Conservation (phyloP, 2,329 filamentous ascomycete species). For the Venturia carpophila region DNA sequence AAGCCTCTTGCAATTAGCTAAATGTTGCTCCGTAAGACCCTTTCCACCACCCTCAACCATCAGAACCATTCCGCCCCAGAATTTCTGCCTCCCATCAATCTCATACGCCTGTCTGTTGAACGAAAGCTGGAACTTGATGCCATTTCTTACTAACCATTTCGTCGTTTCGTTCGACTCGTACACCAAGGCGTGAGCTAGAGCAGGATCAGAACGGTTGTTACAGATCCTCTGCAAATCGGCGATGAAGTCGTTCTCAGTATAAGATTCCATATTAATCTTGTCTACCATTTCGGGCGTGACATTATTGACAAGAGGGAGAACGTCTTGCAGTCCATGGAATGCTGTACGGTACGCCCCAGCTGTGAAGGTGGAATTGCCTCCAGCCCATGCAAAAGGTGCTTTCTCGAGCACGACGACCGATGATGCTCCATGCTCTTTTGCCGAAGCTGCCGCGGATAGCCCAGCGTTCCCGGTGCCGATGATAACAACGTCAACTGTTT, state of each 20-base stretch:
- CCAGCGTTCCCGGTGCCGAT: too few relatives aligned
- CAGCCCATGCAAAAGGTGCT: too few relatives aligned
- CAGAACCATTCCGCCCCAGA: constrained; percentile 59
- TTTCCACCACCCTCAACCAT: constrained; percentile 54
- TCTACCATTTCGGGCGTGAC: too few relatives aligned
- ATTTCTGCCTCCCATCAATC: constrained; percentile 52
- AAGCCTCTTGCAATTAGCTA: constrained; percentile 35
- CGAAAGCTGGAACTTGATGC: constrained; percentile 49
- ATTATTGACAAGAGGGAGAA: too few relatives aligned
- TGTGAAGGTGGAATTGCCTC: too few relatives aligned
- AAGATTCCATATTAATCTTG: too few relatives aligned
- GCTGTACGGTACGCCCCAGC: too few relatives aligned
- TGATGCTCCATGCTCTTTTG: too few relatives aligned
- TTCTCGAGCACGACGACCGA: too few relatives aligned
- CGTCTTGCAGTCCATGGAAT: too few relatives aligned
- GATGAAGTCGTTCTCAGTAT: constrained; percentile 40
- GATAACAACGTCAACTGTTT: too few relatives aligned
- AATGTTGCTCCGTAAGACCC: constrained; percentile 47
- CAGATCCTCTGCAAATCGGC: constrained; percentile 52
- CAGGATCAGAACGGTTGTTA: constrained; percentile 44
- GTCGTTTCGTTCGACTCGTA: constrained; percentile 44
- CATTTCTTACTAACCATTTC: constrained; percentile 48
- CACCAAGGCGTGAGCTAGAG: constrained; percentile 44
- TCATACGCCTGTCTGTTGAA: constrained; percentile 61
- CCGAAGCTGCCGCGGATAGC: too few relatives aligned